phyloP scores from a whole-genome alignment of 345 rosid species.

The Conringia planisiliqua region DNA sequence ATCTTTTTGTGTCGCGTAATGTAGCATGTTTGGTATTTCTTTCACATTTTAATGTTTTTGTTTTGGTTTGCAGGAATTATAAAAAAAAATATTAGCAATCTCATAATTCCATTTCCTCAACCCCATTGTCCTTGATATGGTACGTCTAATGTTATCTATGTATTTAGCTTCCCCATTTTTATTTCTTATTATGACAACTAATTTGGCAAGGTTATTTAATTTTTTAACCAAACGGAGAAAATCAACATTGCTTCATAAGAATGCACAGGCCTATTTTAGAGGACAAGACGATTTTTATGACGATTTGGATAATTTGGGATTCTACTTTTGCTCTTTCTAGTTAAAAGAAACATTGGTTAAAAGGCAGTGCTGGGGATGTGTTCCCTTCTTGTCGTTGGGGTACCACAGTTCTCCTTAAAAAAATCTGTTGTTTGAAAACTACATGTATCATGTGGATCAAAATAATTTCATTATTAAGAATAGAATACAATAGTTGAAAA shows the following conservation, averaged over 20 bases:
- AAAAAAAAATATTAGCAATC: background rate
- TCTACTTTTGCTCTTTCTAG: background rate
- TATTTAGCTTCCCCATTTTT: background rate
- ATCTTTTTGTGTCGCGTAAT: background rate
- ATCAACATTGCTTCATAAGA: constrained; percentile 2
- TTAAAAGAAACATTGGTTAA: background rate
- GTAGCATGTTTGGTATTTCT: background rate
- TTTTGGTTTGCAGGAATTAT: constrained; percentile 24
- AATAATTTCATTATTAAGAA: background rate
- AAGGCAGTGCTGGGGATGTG: background rate
- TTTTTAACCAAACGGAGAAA: background rate
- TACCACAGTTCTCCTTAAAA: background rate
- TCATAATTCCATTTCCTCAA: background rate
- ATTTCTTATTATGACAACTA: background rate
- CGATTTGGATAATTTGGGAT: background rate
- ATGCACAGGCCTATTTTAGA: background rate
- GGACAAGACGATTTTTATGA: background rate
- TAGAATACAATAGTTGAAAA: background rate
- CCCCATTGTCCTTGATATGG: background rate
- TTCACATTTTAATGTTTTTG: background rate
- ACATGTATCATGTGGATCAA: background rate
- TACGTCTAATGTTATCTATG: background rate
- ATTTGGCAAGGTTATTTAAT: background rate
- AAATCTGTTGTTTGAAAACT: background rate
- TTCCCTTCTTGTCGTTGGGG: background rate